phyloP scores from a whole-genome alignment of 2,329 filamentous ascomycete species.

The Pleoardoris graminearum region DNA sequence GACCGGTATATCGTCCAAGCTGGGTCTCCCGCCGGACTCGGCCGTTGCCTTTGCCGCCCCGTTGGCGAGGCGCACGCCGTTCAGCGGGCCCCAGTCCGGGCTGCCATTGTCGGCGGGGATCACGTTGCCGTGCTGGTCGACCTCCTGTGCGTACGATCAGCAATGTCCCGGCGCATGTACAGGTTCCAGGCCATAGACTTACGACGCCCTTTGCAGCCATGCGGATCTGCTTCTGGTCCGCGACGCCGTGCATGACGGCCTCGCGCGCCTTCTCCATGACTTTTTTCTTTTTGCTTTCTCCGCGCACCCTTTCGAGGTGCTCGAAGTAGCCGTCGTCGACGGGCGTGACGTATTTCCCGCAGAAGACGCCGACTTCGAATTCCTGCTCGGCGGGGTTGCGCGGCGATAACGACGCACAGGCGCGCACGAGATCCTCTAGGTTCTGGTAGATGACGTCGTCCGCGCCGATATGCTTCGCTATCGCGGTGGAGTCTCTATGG shows the following conservation, averaged over 20 bases:
- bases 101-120: slow-evolving; percentile 52
- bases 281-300: slow-evolving; percentile 70
- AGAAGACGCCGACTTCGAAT: slow-evolving; percentile 93
- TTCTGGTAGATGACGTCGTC: slow-evolving; percentile 78
- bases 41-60: slow-evolving; percentile 18
- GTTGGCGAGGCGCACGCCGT: slow-evolving; percentile 20
- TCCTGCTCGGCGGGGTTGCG: slow-evolving; percentile 59
- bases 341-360: slow-evolving; percentile 80
- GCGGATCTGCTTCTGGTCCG: slow-evolving; percentile 62
- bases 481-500: slow-evolving; percentile 62
- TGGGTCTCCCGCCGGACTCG: neutral
- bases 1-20: slow-evolving; percentile 46
- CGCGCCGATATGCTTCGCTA: slow-evolving; percentile 70
- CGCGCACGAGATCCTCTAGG: slow-evolving; percentile 76
- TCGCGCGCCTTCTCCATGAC: slow-evolving; percentile 66
- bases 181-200: slow-evolving; percentile 14
- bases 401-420: slow-evolving; percentile 73
- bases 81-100: slow-evolving; percentile 30
- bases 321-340: slow-evolving; percentile 82
- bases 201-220: slow-evolving; percentile 65
- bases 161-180: slow-evolving; percentile 9
- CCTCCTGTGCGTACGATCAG: slow-evolving; percentile 37
- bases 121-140: slow-evolving; percentile 60
- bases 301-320: slow-evolving; percentile 72
- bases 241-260: slow-evolving; percentile 65